Base-by-base conservation (phyloP, 306 rosid genomes). In the Geum urbanum region DNA sequence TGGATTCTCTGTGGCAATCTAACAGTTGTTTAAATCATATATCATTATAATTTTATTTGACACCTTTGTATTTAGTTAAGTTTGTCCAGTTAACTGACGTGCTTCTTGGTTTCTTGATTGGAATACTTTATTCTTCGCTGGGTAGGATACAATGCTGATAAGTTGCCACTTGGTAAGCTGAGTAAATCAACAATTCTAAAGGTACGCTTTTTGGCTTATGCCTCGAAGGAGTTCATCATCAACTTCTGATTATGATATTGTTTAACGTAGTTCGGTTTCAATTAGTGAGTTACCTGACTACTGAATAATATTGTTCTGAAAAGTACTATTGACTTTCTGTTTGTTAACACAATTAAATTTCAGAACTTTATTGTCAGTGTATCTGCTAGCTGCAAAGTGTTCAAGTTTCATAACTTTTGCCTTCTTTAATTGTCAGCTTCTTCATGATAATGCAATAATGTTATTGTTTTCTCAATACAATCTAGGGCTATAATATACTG, bases 111-210 rank as follows among this genome's bases (percentile, higher is more conserved):
- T 59, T 39, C 72, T 60, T 35, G 71, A 27, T 73, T 19, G 70
- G 9, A 50, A 39, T 63, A 59, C 32, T 52, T 67, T 55, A 63
- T 62, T 72, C 2, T 76, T 78, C 52, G 77, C 35, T 67, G 79
- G 16, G 66, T 66, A 94, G 99, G 96, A 72, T 94, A 94, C 86
- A 94, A 94, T 79, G 97, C 99, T 44, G 85, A 89, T 72, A 94
- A 94, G 82, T 79, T 91, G 79, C 97, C 97, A 56, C 99, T 94
- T 39, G 99, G 97, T 70, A 94, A 89, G 84, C 95, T 91, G 60
- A 89, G 99, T 85, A 94, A 85, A 86, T 82, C 96, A 77, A 91
- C 96, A 77, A 87, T 94, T 84, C 77, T 82, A 61, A 94, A 87
- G 96, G 99, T 84, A 72, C 72, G 84, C 57, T 65, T 63, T 32